Evolutionary conservation across 139 green algal species (phyloP), one percentile per base, ranked within the genome.

Genomic region (Coccomyxa sp.): DNA sequence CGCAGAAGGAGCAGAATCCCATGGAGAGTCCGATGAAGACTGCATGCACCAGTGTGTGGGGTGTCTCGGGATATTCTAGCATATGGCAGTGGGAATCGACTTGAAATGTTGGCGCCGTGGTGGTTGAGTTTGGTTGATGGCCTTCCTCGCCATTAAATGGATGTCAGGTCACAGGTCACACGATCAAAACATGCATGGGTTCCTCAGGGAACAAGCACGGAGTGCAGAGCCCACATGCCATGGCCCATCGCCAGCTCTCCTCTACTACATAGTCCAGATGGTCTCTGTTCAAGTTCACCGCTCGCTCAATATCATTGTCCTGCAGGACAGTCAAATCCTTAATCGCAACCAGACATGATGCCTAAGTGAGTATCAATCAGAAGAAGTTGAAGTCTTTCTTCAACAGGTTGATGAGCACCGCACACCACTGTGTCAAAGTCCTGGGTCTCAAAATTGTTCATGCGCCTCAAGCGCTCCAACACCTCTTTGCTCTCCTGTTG

Each of bases 11-110:
- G 28, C 87, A 68, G 1, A 90, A 23, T 4, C 91, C 91, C 88
- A 93, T 92, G 18, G 75, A 76, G 1, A 90, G 60, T 0, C 91
- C 91, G 71, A 94, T 92, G 21, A 90, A n/a, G 31, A 88, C 86
- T 88, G 84, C 77, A 81, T 21, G 30, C 13, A 45, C 58, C 68
- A 30, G 28, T 17, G 7, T 30, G 14, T 77, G 68, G 31, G 68
- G 38, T 51, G 38, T 51, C 25, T 28, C 9, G 21, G 9, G 25
- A 75, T 27, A 23, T 75, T 75, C 9, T 10, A 28, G 66, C 21
- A 75, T 14, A 7, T 10, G 66, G 66, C 66, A 27, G 21, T 27
- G 38, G 3, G 38, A 51, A 7, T 51, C 38, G 7, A 51, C 7
- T 7, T 51, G 7, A 51, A 51, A 7, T 11, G 38, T 11, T 11